Base-by-base conservation (phyloP, 805 yeast genomes). In the Pachysolen tannophilus region DNA sequence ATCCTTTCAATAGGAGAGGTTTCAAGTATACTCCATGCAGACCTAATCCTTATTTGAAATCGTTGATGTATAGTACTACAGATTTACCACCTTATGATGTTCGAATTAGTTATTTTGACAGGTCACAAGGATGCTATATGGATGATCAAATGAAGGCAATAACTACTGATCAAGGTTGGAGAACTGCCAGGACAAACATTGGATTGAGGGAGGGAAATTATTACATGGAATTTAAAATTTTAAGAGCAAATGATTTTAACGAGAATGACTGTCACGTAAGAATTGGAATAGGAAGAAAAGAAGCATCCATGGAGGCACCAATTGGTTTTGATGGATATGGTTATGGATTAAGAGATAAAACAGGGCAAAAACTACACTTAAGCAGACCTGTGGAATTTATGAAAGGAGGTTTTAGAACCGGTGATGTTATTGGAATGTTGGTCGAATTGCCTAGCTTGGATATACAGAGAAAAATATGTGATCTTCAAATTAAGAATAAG, bases 291-390 rank as follows among this genome's bases (percentile, higher is more conserved):
- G 81, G 81, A 0, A 63, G 97, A 34, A 69, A 86, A 42, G 97
- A 90, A 50, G 92, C 95, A 2, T 74, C 86, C 33, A 57, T 88
- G 29, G 97, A 90, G 46, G 95, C 94, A 0, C 97, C 99, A 0
- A 92, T 88, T 5, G 99, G 99, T 3, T 85, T 75, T 48, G 97
- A 92, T 56, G 90, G 87, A 0, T 92, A 87, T 58, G 90, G 96
- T 0, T 90, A 92, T 55, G 97, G 95, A 2, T 50, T 92, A 3
- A 67, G 97, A 40, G 97, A 90, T 57, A 68, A 70, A 25, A 66
- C 69, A 6, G 88, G 94, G 2, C 82, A 83, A 44, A 73, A 72
- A 20, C 67, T 92, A 17, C 94, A 92, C 43, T 58, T 81, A 29
- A 78, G 90, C 39, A 68, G 88, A 32, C 85, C 86, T 0, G 51